Base-by-base conservation (phyloP, 805 yeast genomes). In the Wickerhamiella galacta region DNA sequence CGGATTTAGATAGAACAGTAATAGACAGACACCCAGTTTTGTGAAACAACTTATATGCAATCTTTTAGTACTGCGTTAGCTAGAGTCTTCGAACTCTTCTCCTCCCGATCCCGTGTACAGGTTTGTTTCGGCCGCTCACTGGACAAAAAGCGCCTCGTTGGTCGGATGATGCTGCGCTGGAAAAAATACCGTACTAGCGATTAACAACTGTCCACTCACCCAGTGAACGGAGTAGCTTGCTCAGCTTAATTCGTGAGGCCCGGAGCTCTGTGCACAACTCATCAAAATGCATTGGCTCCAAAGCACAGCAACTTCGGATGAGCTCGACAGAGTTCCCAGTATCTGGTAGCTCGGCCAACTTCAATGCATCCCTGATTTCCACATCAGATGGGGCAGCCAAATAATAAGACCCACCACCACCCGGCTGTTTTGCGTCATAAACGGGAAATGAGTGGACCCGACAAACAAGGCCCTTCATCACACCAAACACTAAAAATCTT, bases 401-500 rank as follows among this genome's bases (percentile, higher is more conserved):
- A n/a, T n/a, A n/a, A n/a, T n/a, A n/a, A n/a, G n/a, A n/a, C n/a
- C n/a, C n/a, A n/a, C n/a, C n/a, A n/a, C n/a, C n/a, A n/a, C n/a
- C n/a, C n/a, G n/a, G n/a, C 5, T 30, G 25, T 30, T 35, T 29
- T 7, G 33, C 39, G 30, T 52, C 55, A 33, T 70, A 52, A 1
- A 80, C 56, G 0, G 96, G 95, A 47, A 70, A 80, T 15, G 83
- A 60, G 35, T 77, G 67, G 1, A 83, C 78, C 32, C 95, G 57
- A 49, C 83, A 83, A 6, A 92, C 75, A 4, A 90, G 47, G 0
- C 93, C 82, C 39, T 82, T 68, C 16, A 81, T 59, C 2, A 81
- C 65, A 1, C 99, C 99, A 60, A 85, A 90, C 14, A 83, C 71
- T 15, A 90, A 60, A 44, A 90, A 80, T 34, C 93, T 59, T 40